A percentile compares a stretch with the other conserved stretches of the same genome.
These are phyloP conservation scores for Blastocystis hominis DNA, from an alignment of 352 stramenopile species.

Conservation along the genomic window DNA sequence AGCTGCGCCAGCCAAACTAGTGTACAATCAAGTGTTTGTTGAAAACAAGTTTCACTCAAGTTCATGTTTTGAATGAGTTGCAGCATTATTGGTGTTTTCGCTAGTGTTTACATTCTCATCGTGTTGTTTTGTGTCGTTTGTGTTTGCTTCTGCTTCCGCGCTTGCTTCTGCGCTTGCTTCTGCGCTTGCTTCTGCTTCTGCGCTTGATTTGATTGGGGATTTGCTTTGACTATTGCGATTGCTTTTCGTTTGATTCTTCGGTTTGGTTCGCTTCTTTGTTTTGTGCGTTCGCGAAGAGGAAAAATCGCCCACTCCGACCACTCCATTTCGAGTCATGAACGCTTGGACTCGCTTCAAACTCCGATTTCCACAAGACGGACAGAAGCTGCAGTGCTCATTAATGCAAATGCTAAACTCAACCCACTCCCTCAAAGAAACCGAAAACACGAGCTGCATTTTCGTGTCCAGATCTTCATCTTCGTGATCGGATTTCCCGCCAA, in stretches of 20 bases:
- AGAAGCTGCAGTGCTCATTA: not conserved
- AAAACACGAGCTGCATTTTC: conserved; percentile 17
- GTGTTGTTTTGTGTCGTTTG: no score
- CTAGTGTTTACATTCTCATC: no score
- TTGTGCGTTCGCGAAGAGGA: not conserved
- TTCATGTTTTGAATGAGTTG: no score
- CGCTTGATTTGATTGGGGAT: no score
- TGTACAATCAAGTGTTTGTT: not conserved
- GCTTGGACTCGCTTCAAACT: conserved; percentile 50
- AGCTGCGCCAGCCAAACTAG: not conserved
- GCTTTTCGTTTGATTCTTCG: no score
- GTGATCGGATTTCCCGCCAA: not conserved
- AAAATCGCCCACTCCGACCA: conserved; percentile 41
- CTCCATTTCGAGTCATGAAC: not conserved
- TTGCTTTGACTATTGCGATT: no score
- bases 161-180: no score
- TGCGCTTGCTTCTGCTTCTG: not conserved
- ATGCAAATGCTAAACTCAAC: conserved; percentile 18
- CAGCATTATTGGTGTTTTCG: no score
- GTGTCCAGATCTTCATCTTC: conserved; percentile 28
- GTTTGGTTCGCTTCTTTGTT: not conserved
- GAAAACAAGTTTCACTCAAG: not conserved
- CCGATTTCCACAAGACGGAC: conserved; percentile 27
- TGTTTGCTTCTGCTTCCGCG: no score
- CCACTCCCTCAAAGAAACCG: not conserved